Evolutionary conservation across 2,329 filamentous ascomycete genomes (phyloP).

Genomic region (Arthrobotrys sinensis): DNA sequence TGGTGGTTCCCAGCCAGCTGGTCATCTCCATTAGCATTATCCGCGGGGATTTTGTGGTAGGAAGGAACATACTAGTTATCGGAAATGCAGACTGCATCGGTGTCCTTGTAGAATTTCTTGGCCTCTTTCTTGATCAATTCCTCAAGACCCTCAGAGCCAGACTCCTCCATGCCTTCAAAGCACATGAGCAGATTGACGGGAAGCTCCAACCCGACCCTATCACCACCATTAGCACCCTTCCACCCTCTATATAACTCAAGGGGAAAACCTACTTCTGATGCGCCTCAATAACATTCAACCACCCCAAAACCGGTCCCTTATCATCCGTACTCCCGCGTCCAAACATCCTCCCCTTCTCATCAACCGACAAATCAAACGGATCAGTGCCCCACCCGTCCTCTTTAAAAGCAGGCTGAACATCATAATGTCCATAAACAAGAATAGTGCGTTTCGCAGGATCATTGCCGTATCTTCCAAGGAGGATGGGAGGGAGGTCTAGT

Average conservation of each 20-base stretch:
- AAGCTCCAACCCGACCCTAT: constrained; percentile 83
- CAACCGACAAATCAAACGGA: constrained; percentile 89
- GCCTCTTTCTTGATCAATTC: constrained; percentile 93
- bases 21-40: background rate
- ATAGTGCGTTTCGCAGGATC: constrained; percentile 95
- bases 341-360: constrained; percentile 94
- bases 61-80: constrained; percentile 81
- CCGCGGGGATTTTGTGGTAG: background rate
- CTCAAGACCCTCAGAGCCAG: constrained; percentile 95
- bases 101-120: constrained; percentile 94
- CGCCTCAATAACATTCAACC: constrained; percentile 97
- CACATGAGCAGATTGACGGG: constrained; percentile 99
- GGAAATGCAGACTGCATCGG: constrained; percentile 96
- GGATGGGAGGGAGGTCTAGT: constrained; percentile 90
- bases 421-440: constrained; percentile 97
- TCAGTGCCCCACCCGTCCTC: constrained; percentile 97
- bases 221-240: constrained; percentile 20
- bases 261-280: constrained; percentile 78
- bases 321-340: constrained; percentile 96
- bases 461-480: constrained; percentile 91
- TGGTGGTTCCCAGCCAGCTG: constrained; percentile 94
- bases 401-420: constrained; percentile 94
- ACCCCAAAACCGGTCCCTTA: constrained; percentile 96
- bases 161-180: constrained; percentile 99
- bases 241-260: background rate